Percentiles rank a stretch among this genome's conserved stretches.
Evolutionary conservation across 768 basidiomycete genomes (phyloP).

Genomic region (Pisolithus tinctorius): DNA sequence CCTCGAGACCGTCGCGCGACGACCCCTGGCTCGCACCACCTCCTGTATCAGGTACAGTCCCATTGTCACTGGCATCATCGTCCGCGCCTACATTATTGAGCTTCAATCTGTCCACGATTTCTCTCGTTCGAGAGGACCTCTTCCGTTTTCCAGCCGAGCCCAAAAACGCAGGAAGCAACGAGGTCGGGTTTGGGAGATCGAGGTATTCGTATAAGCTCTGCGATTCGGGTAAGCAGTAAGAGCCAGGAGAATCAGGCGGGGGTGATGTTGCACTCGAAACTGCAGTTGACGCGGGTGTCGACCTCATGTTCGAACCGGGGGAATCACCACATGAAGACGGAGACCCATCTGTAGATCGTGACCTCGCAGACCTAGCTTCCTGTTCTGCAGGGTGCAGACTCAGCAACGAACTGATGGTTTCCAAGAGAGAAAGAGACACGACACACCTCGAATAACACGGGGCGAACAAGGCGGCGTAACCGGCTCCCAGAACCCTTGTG

Average conservation of each 20-base stretch:
- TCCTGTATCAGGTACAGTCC: not conserved
- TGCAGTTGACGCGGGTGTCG: not conserved
- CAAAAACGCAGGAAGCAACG: constrained; percentile 20
- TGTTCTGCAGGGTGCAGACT: not conserved
- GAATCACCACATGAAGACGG: not conserved
- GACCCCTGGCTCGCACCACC: not conserved
- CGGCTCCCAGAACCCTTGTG: constrained; percentile 25
- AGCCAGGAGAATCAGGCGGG: not conserved
- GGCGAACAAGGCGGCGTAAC: constrained; percentile 11
- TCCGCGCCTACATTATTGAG: not conserved
- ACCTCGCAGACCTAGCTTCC: not conserved
- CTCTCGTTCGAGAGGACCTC: constrained; percentile 22
- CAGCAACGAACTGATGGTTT: not conserved
- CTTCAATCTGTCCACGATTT: constrained; percentile 22
- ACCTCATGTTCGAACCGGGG: not conserved
- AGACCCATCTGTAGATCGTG: not conserved
- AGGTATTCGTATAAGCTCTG: not conserved
- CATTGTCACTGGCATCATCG: not conserved
- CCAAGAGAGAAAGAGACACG: not conserved
- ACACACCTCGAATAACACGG: constrained; percentile 2
- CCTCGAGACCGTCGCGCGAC: not conserved
- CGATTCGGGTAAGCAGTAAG: not conserved
- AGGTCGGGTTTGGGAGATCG: constrained; percentile 4
- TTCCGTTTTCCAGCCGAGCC: constrained; percentile 12
- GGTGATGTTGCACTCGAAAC: not conserved